phyloP scores from a whole-genome alignment of 2,329 filamentous ascomycete genomes.

The Gnomoniopsis smithogilvyi region DNA sequence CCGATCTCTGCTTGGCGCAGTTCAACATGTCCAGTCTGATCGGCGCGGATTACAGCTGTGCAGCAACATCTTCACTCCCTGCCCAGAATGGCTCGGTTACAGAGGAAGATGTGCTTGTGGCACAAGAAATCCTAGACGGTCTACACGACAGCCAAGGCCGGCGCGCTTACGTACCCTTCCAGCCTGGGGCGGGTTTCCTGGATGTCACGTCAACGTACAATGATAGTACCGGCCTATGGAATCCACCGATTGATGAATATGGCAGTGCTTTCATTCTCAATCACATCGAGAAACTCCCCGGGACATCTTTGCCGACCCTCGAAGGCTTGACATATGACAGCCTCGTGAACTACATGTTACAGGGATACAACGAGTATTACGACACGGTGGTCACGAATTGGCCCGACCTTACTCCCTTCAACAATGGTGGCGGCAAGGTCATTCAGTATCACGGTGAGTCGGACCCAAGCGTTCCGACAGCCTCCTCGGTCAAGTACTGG shows the following conservation, averaged over 20 bases:
- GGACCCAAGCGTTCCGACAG: conserved; percentile 44
- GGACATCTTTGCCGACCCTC: conserved; percentile 16
- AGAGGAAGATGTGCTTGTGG: too few species aligned
- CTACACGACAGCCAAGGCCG: too few species aligned
- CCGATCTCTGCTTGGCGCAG: conserved; percentile 37
- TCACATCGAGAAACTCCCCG: too few species aligned
- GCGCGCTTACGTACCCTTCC: too few species aligned
- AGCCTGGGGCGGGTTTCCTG: too few species aligned
- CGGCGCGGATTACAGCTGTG: conserved; percentile 36
- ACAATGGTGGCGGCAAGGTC: conserved; percentile 44
- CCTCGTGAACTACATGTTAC: conserved; percentile 28
- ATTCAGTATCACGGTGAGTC: conserved; percentile 52
- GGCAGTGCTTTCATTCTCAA: too few species aligned
- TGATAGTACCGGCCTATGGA: too few species aligned
- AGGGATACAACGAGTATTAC: conserved; percentile 45
- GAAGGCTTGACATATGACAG: conserved; percentile 16
- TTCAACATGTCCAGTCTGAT: conserved; percentile 43
- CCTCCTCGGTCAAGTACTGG: conserved; percentile 36
- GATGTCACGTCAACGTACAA: too few species aligned
- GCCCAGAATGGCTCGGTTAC: conserved; percentile 18
- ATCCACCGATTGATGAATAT: too few species aligned
- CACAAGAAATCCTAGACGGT: too few species aligned
- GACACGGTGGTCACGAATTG: conserved; percentile 42
- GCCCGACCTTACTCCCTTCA: conserved; percentile 44
- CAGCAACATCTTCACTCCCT: conserved; percentile 18